Conservation (phyloP, 129 eudicot genomes). For the Flaveria trinervia region DNA sequence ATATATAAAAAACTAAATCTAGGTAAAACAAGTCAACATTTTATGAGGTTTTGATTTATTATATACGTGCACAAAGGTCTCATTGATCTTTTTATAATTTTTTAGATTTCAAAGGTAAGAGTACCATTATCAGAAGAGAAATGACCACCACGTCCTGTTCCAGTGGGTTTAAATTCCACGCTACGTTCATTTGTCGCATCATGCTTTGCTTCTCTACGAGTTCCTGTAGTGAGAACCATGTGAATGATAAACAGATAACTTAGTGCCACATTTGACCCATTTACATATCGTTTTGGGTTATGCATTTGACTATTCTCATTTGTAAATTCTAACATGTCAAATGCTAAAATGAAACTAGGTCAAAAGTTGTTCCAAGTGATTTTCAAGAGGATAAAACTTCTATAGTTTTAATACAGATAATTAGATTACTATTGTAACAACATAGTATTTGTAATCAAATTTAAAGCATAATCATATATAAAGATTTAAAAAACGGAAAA, state of each 20-base stretch:
- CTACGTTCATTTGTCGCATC: conserved; percentile 40
- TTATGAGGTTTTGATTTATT: neutral
- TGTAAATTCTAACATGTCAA: neutral
- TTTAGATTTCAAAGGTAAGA: conserved; percentile 16
- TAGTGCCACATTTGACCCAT: neutral
- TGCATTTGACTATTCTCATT: neutral
- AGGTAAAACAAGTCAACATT: neutral
- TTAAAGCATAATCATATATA: neutral
- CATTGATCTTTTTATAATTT: neutral
- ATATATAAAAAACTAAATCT: neutral
- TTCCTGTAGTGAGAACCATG: conserved; percentile 31
- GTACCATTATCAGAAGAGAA: conserved; percentile 67
- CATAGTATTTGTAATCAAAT: neutral
- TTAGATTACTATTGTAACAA: neutral
- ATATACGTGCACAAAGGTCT: neutral
- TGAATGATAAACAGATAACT: neutral
- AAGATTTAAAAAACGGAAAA: neutral
- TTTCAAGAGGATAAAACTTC: neutral
- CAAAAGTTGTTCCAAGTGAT: neutral
- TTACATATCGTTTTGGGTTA: conserved; percentile 7
- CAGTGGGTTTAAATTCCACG: conserved; percentile 46
- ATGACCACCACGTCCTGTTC: conserved; percentile 53
- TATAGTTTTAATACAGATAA: neutral
- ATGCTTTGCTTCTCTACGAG: conserved; percentile 49
- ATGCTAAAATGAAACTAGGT: neutral